These are phyloP conservation scores for Durusdinium trenchii DNA, from an alignment of 73 alveolate species.

Conservation along the genomic window DNA sequence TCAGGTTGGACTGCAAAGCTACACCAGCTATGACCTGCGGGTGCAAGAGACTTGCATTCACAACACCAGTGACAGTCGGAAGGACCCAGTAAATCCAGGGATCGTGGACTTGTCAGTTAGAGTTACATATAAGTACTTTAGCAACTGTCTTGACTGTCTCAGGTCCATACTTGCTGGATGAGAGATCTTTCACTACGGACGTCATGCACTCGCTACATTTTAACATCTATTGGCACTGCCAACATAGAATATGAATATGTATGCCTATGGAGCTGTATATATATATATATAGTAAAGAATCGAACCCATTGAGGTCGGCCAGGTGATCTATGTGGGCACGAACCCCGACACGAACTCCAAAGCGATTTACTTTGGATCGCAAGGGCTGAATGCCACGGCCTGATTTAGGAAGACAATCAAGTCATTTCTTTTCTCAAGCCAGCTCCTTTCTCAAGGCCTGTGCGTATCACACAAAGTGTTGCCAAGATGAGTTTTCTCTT, in stretches of 20 bases:
- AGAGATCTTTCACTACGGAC: conserved; percentile 71
- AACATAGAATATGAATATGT: too few relatives aligned
- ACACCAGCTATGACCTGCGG: conserved; percentile 75
- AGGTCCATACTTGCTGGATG: conserved; percentile 89
- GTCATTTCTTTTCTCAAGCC: neutral
- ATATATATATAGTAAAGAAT: too few relatives aligned
- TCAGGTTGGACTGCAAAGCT: conserved; percentile 77
- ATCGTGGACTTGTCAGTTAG: too few relatives aligned
- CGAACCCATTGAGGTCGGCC: conserved; percentile 64
- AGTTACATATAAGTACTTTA: neutral
- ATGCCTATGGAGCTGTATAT: too few relatives aligned
- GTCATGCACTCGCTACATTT: too few relatives aligned
- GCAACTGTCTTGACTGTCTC: neutral
- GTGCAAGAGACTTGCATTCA: conserved; percentile 85
- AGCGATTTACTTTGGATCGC: conserved; percentile 80
- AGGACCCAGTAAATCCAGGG: neutral
- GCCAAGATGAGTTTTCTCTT: conserved; percentile 79
- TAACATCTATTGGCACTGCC: too few relatives aligned
- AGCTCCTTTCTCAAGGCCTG: conserved; percentile 29
- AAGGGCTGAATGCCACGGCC: conserved; percentile 63
- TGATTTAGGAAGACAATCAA: neutral
- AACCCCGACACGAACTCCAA: conserved; percentile 92
- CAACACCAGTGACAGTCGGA: conserved; percentile 84
- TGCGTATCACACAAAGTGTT: conserved; percentile 94
- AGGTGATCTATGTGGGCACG: conserved; percentile 78